phyloP scores from a whole-genome alignment of 805 yeast genomes.

The Schwanniomyces pseudopolymorphus region DNA sequence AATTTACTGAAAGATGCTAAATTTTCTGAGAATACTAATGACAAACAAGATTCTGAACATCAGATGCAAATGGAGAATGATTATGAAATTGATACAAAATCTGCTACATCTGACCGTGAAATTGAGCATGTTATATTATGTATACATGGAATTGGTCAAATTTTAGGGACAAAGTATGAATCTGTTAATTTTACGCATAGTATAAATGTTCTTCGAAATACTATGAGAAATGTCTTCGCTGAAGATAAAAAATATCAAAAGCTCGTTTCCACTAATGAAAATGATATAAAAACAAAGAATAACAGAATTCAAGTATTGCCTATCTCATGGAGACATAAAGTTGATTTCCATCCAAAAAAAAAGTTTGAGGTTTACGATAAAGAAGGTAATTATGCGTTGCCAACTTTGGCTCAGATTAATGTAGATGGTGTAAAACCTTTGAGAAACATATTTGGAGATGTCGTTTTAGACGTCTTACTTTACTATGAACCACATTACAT shows the following conservation, averaged over 20 bases:
- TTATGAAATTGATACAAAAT: conserved; percentile 35
- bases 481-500: conserved; percentile 73
- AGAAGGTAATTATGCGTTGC: conserved; percentile 46
- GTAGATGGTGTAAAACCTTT: conserved; percentile 76
- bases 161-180: conserved; percentile 73
- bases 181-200: conserved; percentile 87
- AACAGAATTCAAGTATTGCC: conserved; percentile 83
- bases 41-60: conserved; percentile 26
- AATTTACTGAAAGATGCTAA: conserved; percentile 18
- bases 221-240: conserved; percentile 51
- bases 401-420: conserved; percentile 69
- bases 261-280: conserved; percentile 29
- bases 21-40: conserved; percentile 13
- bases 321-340: conserved; percentile 84
- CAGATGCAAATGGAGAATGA: conserved; percentile 51
- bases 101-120: conserved; percentile 25
- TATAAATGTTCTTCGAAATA: conserved; percentile 60
- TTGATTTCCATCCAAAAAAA: conserved; percentile 57
- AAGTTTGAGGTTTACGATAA: conserved; percentile 33
- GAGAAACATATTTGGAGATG: conserved; percentile 81
- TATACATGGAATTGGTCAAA: conserved; percentile 94
- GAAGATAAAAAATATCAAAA: conserved; percentile 40
- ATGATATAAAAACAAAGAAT: conserved; percentile 30
- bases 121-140: conserved; percentile 75
- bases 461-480: conserved; percentile 77